These are phyloP conservation scores for Trametes versicolor DNA, from an alignment of 1,284 basidiomycete species.

Conservation along the genomic window DNA sequence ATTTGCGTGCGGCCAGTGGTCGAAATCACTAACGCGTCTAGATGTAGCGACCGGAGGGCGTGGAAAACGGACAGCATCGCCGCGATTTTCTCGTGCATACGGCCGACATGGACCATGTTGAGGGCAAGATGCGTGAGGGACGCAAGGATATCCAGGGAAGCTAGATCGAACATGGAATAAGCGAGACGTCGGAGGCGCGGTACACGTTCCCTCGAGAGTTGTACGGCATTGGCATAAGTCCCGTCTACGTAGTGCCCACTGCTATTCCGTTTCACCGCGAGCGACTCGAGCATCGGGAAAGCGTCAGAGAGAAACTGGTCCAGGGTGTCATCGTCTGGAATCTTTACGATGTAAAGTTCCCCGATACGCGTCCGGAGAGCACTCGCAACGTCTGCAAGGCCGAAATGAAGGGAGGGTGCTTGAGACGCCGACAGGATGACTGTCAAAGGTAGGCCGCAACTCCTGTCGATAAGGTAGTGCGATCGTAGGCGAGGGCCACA, in stretches of 20 bases:
- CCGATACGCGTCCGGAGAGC: not conserved
- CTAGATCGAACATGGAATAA: not conserved
- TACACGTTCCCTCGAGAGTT: not conserved
- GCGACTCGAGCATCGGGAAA: not conserved
- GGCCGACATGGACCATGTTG: not conserved
- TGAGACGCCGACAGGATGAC: not conserved
- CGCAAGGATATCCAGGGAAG: not conserved
- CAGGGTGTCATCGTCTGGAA: not conserved
- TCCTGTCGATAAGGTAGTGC: not conserved
- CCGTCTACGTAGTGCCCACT: not conserved
- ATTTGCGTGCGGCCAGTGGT: not conserved
- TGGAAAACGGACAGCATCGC: not conserved
- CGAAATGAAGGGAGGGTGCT: not conserved
- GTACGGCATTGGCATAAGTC: not conserved
- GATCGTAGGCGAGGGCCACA: not conserved
- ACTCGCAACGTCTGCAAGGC: not conserved
- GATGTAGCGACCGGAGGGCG: not conserved
- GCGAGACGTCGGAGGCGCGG: not conserved
- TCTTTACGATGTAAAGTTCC: not conserved
- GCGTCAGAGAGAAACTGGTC: not conserved
- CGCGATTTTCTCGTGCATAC: not conserved
- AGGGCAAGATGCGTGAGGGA: constrained; percentile 4
- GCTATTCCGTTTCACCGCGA: not conserved
- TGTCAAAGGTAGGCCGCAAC: not conserved
- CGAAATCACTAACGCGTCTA: not conserved